A percentile compares a stretch with the other conserved stretches of the same genome.
Conservation (phyloP, 495 filamentous ascomycete genomes). For the Xylaria grammica region DNA sequence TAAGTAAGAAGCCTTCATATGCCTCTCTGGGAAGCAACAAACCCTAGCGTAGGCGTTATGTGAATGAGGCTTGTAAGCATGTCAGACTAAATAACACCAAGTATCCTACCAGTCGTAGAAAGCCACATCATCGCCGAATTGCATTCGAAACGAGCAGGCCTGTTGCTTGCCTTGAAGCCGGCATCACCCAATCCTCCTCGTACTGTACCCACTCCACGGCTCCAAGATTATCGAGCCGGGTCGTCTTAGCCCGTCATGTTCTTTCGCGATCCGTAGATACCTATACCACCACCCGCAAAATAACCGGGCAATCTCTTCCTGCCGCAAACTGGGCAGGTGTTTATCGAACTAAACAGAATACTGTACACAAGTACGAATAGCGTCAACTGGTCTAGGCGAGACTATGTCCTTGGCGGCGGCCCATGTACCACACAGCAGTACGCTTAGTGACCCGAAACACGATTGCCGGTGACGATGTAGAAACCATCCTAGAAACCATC, state of each 20-base stretch:
- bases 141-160: not conserved
- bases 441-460: not conserved
- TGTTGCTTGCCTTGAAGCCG: not conserved
- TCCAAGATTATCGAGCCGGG: not conserved
- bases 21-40: not conserved
- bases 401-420: conserved; percentile 5
- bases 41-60: not conserved
- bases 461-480: conserved; percentile 7
- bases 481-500: not conserved
- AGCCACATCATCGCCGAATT: not conserved
- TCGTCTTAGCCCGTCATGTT: not conserved
- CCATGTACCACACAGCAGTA: not conserved
- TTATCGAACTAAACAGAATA: not conserved
- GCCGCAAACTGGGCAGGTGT: not conserved
- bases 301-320: not conserved
- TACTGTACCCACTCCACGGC: not conserved
- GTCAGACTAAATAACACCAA: not conserved
- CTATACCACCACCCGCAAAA: not conserved
- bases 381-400: not conserved
- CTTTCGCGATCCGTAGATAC: not conserved
- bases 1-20: too few species aligned
- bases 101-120: not conserved
- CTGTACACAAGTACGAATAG: not conserved
- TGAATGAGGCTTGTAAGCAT: not conserved
- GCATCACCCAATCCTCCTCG: not conserved